These are phyloP conservation scores for Gnetum montanum DNA, from an alignment of 75 land plant species.

Conservation along the genomic window DNA sequence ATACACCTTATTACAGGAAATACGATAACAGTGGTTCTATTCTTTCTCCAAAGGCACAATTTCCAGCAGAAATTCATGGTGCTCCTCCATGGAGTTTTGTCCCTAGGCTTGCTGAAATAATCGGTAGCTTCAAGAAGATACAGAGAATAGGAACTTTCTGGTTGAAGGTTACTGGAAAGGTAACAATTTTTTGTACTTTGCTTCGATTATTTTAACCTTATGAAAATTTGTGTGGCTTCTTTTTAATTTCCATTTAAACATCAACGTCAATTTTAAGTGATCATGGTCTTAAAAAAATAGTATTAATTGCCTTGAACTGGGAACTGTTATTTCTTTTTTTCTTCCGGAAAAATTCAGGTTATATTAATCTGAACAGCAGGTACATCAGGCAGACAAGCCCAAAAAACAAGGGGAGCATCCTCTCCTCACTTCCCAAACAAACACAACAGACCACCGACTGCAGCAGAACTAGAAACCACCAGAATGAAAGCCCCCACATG, in stretches of 20 bases:
- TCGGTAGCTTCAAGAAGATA: constrained; percentile 56
- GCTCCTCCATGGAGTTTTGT: constrained; percentile 84
- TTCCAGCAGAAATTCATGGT: constrained; percentile 69
- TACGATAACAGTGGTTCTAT: constrained; percentile 11
- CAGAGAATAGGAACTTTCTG: constrained; percentile 78
- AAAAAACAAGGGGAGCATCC: too few species aligned
- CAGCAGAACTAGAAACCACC: too few species aligned
- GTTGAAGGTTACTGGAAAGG: constrained; percentile 58
- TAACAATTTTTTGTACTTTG: constrained; percentile 20
- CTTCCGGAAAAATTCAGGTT: too few species aligned
- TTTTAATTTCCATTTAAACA: background rate
- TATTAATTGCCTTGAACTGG: too few species aligned
- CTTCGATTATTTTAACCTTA: background rate
- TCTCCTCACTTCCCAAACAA: too few species aligned
- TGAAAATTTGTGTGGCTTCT: background rate
- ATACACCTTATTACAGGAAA: constrained; percentile 31
- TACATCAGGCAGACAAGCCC: too few species aligned
- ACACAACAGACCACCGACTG: too few species aligned
- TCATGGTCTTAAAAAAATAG: too few species aligned
- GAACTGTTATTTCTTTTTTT: too few species aligned
- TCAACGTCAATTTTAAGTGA: too few species aligned
- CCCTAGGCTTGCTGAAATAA: constrained; percentile 60
- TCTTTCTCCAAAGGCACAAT: constrained; percentile 5
- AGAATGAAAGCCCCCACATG: too few species aligned
- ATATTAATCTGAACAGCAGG: background rate